A percentile compares a stretch with the other conserved stretches of the same genome.
These are phyloP conservation scores for Rhynchospora tenuis DNA, from an alignment of 176 grass and related monocot species.

Conservation along the genomic window DNA sequence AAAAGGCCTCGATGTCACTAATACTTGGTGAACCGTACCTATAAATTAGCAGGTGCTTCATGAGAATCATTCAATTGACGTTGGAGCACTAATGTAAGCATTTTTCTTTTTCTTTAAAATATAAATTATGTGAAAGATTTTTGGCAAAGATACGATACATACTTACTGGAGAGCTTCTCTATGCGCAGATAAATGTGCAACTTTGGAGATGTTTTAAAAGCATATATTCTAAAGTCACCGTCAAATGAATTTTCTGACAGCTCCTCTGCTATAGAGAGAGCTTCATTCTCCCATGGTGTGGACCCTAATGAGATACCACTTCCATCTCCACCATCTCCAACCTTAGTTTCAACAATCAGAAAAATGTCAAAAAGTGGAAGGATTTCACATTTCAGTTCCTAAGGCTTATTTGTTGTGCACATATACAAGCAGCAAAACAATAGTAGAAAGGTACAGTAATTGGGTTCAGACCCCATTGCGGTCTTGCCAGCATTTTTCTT, in stretches of 20 bases:
- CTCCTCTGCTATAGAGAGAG: constrained; percentile 69
- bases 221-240: constrained; percentile 74
- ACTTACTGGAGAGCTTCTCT: constrained; percentile 91
- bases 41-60: neutral
- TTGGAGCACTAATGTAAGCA: neutral
- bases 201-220: constrained; percentile 72
- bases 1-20: constrained; percentile 82
- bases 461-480: too few relatives aligned
- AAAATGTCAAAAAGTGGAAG: neutral
- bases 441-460: neutral
- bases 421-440: neutral
- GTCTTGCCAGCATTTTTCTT: too few relatives aligned
- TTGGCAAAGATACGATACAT: constrained; percentile 13
- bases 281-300: constrained; percentile 80
- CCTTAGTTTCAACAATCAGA: constrained; percentile 34
- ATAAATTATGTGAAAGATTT: neutral
- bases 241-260: constrained; percentile 51
- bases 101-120: neutral
- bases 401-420: neutral
- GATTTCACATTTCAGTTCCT: constrained; percentile 1
- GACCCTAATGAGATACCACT: constrained; percentile 80
- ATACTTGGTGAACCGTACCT: constrained; percentile 97
- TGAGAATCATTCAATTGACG: constrained; percentile 27
- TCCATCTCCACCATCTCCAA: constrained; percentile 84
- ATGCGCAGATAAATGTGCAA: constrained; percentile 60